Conservation (phyloP, 2,329 filamentous ascomycete genomes). For the Onygenales sp. region DNA sequence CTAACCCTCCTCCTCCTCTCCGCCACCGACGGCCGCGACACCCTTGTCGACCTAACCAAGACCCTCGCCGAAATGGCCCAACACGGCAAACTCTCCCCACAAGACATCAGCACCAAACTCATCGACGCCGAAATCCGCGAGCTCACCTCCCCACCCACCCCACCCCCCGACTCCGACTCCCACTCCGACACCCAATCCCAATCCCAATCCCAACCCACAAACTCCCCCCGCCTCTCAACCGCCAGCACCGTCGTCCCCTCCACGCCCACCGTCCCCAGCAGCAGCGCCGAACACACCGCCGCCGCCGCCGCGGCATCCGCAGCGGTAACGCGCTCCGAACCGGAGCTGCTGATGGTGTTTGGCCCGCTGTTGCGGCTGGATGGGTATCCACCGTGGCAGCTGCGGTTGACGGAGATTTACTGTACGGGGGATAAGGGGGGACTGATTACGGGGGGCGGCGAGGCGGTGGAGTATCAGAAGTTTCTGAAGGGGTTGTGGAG, state of each 20-base stretch:
- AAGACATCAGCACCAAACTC: slow-evolving; percentile 75
- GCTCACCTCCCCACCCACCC: slow-evolving; percentile 25
- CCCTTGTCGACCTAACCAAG: slow-evolving; percentile 88
- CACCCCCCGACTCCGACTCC: not conserved
- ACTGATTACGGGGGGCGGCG: slow-evolving; percentile 25
- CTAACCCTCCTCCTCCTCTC: slow-evolving; percentile 70
- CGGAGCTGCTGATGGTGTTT: slow-evolving; percentile 82
- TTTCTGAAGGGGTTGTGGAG: slow-evolving; percentile 78
- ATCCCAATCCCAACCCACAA: no score
- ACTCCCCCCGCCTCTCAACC: slow-evolving; percentile 19
- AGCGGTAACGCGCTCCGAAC: slow-evolving; percentile 64
- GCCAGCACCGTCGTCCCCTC: slow-evolving; percentile 6
- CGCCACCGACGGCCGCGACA: slow-evolving; percentile 80
- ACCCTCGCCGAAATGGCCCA: slow-evolving; percentile 94
- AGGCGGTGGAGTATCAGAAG: slow-evolving; percentile 76
- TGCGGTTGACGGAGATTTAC: slow-evolving; percentile 90
- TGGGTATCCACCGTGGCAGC: slow-evolving; percentile 94
- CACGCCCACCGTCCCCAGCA: slow-evolving; percentile 7
- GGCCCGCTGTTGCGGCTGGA: slow-evolving; percentile 72
- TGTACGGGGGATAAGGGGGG: slow-evolving; percentile 40
- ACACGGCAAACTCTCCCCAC: slow-evolving; percentile 66
- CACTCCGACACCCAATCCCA: no score
- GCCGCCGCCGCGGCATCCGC: not conserved
- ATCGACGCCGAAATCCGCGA: slow-evolving; percentile 79
- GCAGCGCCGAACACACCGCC: slow-evolving; percentile 8